Conservation (phyloP, 148 eudicot genomes). For the Rhododendron ovatum region DNA sequence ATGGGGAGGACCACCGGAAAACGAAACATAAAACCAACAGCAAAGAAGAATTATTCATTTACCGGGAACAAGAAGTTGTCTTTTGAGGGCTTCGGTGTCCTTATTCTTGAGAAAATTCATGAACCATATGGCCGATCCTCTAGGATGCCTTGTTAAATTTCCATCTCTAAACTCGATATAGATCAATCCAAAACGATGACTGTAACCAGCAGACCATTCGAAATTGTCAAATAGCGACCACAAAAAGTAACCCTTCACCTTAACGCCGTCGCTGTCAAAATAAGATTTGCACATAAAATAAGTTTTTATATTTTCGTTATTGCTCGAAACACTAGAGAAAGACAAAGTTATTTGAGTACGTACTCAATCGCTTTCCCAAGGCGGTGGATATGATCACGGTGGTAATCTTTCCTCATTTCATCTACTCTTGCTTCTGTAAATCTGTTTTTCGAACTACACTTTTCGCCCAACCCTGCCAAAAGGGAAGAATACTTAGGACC, state of each 20-base stretch:
- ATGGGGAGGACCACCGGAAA: too few relatives aligned
- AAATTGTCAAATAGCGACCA: conserved; percentile 14
- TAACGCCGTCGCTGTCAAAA: too few relatives aligned
- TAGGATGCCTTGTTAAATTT: not conserved
- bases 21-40: too few relatives aligned
- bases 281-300: too few relatives aligned
- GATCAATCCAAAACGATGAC: conserved; percentile 5
- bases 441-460: not conserved
- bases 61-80: not conserved
- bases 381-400: not conserved
- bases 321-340: too few relatives aligned
- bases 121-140: conserved; percentile 5
- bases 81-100: not conserved
- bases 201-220: conserved; percentile 13
- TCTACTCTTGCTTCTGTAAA: not conserved
- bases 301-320: too few relatives aligned
- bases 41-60: not conserved
- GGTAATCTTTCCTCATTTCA: not conserved
- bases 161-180: conserved; percentile 8
- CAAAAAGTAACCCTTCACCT: too few relatives aligned
- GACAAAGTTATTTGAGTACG: too few relatives aligned
- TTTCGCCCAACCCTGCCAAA: too few relatives aligned
- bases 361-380: not conserved
- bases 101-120: not conserved
- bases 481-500: too few relatives aligned